Evolutionary conservation across 2,329 filamentous ascomycete species (phyloP), one percentile per base, ranked within the genome.

Genomic region (Coleophoma eucalyptorum): DNA sequence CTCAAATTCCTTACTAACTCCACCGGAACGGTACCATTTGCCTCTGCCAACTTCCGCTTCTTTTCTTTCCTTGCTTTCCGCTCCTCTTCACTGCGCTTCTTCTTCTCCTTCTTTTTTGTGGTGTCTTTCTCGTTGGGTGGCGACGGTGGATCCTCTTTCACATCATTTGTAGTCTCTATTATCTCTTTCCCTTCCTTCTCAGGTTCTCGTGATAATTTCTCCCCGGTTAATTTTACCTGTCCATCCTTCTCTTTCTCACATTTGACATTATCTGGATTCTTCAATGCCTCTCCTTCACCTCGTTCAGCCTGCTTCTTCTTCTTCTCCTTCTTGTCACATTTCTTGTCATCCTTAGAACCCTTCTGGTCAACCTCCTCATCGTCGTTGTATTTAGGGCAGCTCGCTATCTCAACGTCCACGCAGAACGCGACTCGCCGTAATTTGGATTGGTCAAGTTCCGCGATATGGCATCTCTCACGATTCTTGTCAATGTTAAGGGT

Each of bases 381-480:
- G 3, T 94, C 89, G 13, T 75, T 71, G 59, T 95, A 94, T 59
- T 83, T 85, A 20, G 92, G 90, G 64, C 90, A 84, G 0, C 91
- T 90, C 3, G 93, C 93, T 63, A 99, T 96, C 68, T 99, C 94
- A 4, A 99, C 92, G 64, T 99, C 94, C 3, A 99, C 94, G 60
- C 90, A 96, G 64, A 99, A 99, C 0, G 93, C 89, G 0, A 99
- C 94, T 48, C 91, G 83, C 49, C 90, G 82, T 53, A 99, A 70
- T 66, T 94, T 96, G 45, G 83, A 81, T 62, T 86, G 83, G 58
- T 91, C 85, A 43, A 99, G 75, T 58, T 96, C 92, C 4, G 81
- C 74, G 31, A 97, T 83, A 20, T 82, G 78, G 66, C 90, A 96
- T 56, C 94, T 77, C 63, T 93, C 85, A 40, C 94, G 82, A 58